Conservation (phyloP, 257 asterid genomes). For the Gentiana straminea region DNA sequence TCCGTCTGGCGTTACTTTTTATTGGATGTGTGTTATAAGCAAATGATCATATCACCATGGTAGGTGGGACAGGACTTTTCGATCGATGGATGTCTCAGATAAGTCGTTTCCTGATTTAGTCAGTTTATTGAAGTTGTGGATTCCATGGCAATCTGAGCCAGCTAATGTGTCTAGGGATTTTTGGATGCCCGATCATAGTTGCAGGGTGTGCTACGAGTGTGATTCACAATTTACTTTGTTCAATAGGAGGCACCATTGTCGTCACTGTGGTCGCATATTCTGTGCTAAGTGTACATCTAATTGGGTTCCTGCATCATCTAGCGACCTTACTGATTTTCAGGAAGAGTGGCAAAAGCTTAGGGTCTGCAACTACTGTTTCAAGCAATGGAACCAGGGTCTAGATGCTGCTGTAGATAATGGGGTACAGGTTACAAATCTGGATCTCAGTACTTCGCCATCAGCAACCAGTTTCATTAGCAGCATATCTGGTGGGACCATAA, state of each 20-base stretch:
- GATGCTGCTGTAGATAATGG: conserved; percentile 31
- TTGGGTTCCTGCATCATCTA: conserved; percentile 44
- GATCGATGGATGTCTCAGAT: conserved; percentile 59
- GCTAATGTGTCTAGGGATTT: conserved; percentile 79
- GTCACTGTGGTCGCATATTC: conserved; percentile 81
- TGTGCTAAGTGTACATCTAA: conserved; percentile 83
- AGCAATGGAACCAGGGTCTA: conserved; percentile 57
- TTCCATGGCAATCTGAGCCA: conserved; percentile 67
- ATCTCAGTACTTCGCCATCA: conserved; percentile 52
- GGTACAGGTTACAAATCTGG: conserved; percentile 35
- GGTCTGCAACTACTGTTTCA: conserved; percentile 76
- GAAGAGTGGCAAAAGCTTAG: conserved; percentile 72
- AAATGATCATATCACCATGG: conserved; percentile 54
- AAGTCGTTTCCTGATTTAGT: conserved; percentile 49
- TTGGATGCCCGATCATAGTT: conserved; percentile 98
- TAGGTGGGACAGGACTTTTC: conserved; percentile 38
- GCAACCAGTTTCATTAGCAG: conserved; percentile 68
- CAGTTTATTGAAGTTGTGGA: conserved; percentile 63
- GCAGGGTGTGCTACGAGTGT: conserved; percentile 96
- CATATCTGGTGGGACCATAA: conserved; percentile 70
- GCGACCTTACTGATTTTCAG: conserved; percentile 17
- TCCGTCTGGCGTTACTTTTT: not conserved
- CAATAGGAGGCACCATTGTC: conserved; percentile 95
- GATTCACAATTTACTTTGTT: conserved; percentile 74
- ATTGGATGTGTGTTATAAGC: conserved; percentile 29